Conservation (phyloP, 352 stramenopile genomes). For the Phytophthora melonis region DNA sequence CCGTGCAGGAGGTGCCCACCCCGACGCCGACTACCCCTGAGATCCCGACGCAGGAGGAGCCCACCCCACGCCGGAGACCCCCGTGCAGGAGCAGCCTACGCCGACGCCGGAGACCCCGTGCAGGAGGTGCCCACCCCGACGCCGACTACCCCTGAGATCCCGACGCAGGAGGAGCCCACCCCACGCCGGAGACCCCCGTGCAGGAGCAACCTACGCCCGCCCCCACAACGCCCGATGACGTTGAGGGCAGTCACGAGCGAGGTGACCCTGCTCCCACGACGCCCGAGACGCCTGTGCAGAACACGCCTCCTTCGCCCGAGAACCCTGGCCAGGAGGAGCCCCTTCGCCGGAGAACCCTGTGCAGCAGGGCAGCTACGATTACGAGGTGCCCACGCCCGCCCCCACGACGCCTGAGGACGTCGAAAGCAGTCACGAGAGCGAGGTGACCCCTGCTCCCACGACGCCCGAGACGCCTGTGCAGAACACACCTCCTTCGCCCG, state of each 20-base stretch:
- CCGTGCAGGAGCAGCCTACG: conserved; percentile 1
- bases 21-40: background rate
- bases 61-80: conserved; percentile 8
- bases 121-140: too few relatives aligned
- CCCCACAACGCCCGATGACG: background rate
- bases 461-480: conserved; percentile 13
- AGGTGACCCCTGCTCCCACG: conserved; percentile 13
- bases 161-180: conserved; percentile 8
- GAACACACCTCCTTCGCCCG: conserved; percentile 10
- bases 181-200: background rate
- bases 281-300: conserved; percentile 6
- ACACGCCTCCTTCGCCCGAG: background rate
- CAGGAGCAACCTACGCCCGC: conserved; percentile 9
- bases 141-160: background rate
- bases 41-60: background rate
- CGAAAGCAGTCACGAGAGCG: too few relatives aligned
- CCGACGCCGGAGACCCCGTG: background rate
- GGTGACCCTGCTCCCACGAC: background rate
- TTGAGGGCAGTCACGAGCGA: background rate
- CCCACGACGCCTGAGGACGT: background rate
- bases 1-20: conserved; percentile 10
- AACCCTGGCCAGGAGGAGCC: background rate
- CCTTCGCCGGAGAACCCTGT: conserved; percentile 5
- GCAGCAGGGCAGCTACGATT: background rate
- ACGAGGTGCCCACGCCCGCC: background rate